phyloP scores from a whole-genome alignment of 2,329 filamentous ascomycete genomes.

The Pyricularia pennisetigena region DNA sequence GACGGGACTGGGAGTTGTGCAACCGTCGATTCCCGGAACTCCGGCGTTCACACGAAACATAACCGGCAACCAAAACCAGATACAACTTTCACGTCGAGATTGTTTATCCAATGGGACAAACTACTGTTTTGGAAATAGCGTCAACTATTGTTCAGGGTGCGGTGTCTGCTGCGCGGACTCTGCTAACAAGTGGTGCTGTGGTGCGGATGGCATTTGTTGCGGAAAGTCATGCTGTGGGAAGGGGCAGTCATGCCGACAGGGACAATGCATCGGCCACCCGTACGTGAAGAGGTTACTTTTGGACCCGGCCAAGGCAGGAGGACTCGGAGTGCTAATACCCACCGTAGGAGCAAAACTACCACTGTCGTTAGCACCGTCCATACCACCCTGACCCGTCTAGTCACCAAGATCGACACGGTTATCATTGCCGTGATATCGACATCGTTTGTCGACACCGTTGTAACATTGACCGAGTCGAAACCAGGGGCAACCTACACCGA shows the following conservation, averaged over 20 bases:
- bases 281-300: constrained; percentile 4
- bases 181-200: background rate
- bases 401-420: constrained; percentile 10
- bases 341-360: constrained; percentile 9
- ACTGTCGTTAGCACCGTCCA: constrained; percentile 6
- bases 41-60: background rate
- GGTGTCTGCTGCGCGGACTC: background rate
- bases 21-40: background rate
- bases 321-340: background rate
- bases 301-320: background rate
- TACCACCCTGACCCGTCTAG: constrained; percentile 7
- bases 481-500: constrained; percentile 12
- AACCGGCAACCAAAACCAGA: background rate
- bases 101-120: background rate
- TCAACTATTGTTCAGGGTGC: background rate
- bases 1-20: background rate
- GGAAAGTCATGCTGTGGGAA: constrained; percentile 19
- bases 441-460: constrained; percentile 8
- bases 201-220: constrained; percentile 9
- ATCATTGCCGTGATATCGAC: constrained; percentile 10
- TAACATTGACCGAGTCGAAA: constrained; percentile 10
- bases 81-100: background rate
- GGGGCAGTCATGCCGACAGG: constrained; percentile 19
- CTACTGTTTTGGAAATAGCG: background rate
- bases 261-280: constrained; percentile 15